Base-by-base conservation (phyloP, 129 eudicot species). In the Pseudognaphalium luteoalbum region DNA sequence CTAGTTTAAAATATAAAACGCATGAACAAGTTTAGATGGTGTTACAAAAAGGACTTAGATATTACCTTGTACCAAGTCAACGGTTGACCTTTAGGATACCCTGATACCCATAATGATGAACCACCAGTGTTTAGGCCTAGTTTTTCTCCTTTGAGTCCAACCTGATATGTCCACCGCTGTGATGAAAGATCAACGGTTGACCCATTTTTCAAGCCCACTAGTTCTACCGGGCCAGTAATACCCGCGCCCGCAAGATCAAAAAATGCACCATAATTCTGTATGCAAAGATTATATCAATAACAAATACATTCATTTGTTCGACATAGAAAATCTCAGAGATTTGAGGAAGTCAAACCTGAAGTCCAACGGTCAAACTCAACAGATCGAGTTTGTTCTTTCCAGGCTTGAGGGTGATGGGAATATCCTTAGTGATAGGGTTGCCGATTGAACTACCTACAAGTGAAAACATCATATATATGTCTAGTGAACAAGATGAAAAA, bases 31-130 rank as follows among this genome's bases (percentile, higher is more conserved):
- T n/a, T 59, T 32, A 28, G 19, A 28, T 9, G 20, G 35, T 76
- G 29, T 20, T 60, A 59, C 8, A 19, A 29, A 41, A 39, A 60
- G 34, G 30, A 62, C 28, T 44, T 68, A 12, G 51, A 64, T 71
- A 66, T 75, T 89, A 91, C 99, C 99, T 91, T 91, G 90, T 95
- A 95, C 99, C 99, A 91, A 33, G 83, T 87, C 78, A 95, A 74
- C 16, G 99, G 97, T 75, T 91, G 94, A 57, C 85, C 84, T 66
- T 66, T 87, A 39, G 99, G 97, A 41, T 88, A 73, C 39, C 86
- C 78, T 5, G 89, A 78, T 30, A 69, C 75, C 99, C 99, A 95
- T 28, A 88, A 81, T 6, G 96, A 73, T 12, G 97, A 88, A 70
- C 83, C 83, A 78, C 99, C 99, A 29, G 78, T 78, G 22, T 89